phyloP scores from a whole-genome alignment of 805 yeast species.

The Monosporozyma aerobia region DNA sequence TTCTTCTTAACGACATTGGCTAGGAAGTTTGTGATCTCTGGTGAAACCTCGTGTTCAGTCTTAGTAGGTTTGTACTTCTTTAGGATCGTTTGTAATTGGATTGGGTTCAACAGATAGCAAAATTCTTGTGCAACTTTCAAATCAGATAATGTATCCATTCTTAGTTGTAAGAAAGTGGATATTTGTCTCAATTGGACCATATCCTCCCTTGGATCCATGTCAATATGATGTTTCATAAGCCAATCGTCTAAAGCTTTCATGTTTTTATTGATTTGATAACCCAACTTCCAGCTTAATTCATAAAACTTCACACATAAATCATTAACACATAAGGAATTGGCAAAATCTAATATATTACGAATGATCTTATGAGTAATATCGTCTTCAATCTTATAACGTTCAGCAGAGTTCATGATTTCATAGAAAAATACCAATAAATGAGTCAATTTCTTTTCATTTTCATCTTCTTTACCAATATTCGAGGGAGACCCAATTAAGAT shows the following conservation, averaged over 20 bases:
- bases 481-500: constrained; percentile 7
- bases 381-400: constrained; percentile 72
- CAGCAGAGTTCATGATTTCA: constrained; percentile 82
- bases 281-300: constrained; percentile 10
- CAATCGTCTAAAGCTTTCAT: constrained; percentile 4
- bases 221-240: constrained; percentile 3
- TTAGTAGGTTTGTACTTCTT: constrained; percentile 9
- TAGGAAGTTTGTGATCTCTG: constrained; percentile 8
- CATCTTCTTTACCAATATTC: background rate
- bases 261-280: constrained; percentile 4
- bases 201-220: background rate
- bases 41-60: constrained; percentile 7
- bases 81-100: constrained; percentile 9
- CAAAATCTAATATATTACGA: constrained; percentile 1
- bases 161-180: constrained; percentile 9
- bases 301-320: constrained; percentile 8
- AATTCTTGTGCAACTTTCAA: constrained; percentile 8
- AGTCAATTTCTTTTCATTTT: constrained; percentile 72
- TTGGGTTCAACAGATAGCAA: constrained; percentile 7
- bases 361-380: constrained; percentile 25
- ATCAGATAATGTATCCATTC: constrained; percentile 8
- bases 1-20: constrained; percentile 7
- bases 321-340: constrained; percentile 8
- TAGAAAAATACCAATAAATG: constrained; percentile 82
- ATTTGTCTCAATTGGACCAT: constrained; percentile 6